Conservation (phyloP, 2,329 filamentous ascomycete genomes). For the Cryphonectria parasitica region DNA sequence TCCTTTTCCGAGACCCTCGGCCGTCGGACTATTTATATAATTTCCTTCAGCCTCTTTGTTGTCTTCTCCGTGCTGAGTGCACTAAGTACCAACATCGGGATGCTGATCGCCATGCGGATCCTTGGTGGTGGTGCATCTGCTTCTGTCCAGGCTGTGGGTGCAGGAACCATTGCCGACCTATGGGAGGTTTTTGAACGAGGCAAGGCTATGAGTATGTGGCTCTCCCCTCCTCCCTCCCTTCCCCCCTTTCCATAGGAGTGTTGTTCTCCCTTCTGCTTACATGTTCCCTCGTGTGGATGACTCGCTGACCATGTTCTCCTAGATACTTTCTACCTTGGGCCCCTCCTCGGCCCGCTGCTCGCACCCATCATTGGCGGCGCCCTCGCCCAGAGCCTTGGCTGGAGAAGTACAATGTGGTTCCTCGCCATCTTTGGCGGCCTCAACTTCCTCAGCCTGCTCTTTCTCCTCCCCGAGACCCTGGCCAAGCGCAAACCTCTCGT, state of each 20-base stretch:
- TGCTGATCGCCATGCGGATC: slow-evolving; percentile 78
- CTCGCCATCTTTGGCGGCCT: slow-evolving; percentile 70
- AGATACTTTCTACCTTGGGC: slow-evolving; percentile 74
- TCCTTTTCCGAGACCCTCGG: slow-evolving; percentile 76
- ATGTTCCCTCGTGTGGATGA: no score
- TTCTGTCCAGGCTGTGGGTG: slow-evolving; percentile 80
- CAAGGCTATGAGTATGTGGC: slow-evolving; percentile 68
- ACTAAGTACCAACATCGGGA: slow-evolving; percentile 68
- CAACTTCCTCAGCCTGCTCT: slow-evolving; percentile 58
- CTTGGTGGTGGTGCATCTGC: slow-evolving; percentile 77
- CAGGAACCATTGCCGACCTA: slow-evolving; percentile 80
- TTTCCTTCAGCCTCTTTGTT: slow-evolving; percentile 73
- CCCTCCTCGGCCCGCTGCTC: slow-evolving; percentile 73
- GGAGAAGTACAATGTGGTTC: slow-evolving; percentile 81
- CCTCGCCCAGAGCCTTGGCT: slow-evolving; percentile 69
- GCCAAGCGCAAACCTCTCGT: slow-evolving; percentile 37
- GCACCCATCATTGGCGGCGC: slow-evolving; percentile 78
- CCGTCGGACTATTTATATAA: slow-evolving; percentile 76
- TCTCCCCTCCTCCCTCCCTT: not conserved
- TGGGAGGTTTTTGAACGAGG: slow-evolving; percentile 77
- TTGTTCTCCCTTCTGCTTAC: no score
- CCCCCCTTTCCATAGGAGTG: not conserved
- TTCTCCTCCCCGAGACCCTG: slow-evolving; percentile 70
- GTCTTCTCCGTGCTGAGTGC: slow-evolving; percentile 73
- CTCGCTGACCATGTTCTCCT: not conserved